Evolutionary conservation across 495 filamentous ascomycete species (phyloP), one percentile per base, ranked within the genome.

Genomic region (Penicillium alfredii): DNA sequence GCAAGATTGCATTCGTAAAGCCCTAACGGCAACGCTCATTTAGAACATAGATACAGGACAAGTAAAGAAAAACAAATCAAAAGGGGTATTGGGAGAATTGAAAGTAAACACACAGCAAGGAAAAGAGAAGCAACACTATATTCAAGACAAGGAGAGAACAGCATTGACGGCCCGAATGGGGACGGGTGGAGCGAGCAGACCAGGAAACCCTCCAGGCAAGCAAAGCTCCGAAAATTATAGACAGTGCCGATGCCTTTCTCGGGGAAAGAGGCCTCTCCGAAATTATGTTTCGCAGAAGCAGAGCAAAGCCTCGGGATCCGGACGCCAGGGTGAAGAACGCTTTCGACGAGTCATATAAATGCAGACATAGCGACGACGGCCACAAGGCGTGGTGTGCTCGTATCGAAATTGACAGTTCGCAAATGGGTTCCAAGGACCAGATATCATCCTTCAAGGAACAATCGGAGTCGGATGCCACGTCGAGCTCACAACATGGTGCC

Each of bases 401-500:
- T n/a, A n/a, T n/a, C n/a, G n/a, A n/a, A n/a, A n/a, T n/a, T n/a
- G n/a, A n/a, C n/a, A n/a, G n/a, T n/a, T n/a, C n/a, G n/a, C n/a
- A n/a, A n/a, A n/a, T n/a, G n/a, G n/a, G n/a, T n/a, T n/a, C n/a
- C n/a, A n/a, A n/a, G n/a, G n/a, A n/a, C n/a, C n/a, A n/a, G n/a
- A n/a, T n/a, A n/a, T n/a, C n/a, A n/a, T n/a, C n/a, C n/a, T n/a
- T n/a, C n/a, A n/a, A n/a, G n/a, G n/a, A n/a, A n/a, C n/a, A n/a
- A n/a, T n/a, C 11, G 21, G 23, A 23, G 14, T 24, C 13, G n/a
- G 16, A 27, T 12, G 11, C 1, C 40, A n/a, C 15, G 12, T 20
- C 22, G 34, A 14, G 15, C 25, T 72, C 63, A 95, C 36, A 98
- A 70, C 47, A 85, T 73, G 37, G 86, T 88, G 12, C 92, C 90